Base-by-base conservation (phyloP, 129 eudicot species). In the Dittrichia graveolens region DNA sequence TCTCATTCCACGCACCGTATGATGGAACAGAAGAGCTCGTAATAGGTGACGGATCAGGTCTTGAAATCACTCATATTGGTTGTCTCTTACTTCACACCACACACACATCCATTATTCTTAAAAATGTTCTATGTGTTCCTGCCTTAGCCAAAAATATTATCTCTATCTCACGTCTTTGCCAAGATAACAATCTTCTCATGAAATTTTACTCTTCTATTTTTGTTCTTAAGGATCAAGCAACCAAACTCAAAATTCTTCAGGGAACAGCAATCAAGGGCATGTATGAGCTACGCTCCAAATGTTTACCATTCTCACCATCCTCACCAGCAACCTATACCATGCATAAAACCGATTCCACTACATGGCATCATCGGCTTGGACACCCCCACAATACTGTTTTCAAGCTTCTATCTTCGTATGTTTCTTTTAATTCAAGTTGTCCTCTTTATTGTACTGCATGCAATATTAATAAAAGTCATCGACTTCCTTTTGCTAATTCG, bases 31-130 rank as follows among this genome's bases (percentile, higher is more conserved):
- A 56, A 56, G 39, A 56, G 3, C 63, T 34, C 14, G 41, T 58
- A 58, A 58, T 24, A 9, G 42, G 63, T 58, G 63, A 9, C 7
- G 41, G 63, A 58, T 58, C 42, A 58, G 42, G 63, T 58, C 63
- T 58, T 8, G 2, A 9, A 58, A 58, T 31, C 63, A 58, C 63
- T 58, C 63, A 58, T 31, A 61, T 38, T 38, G 66, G 66, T 61
- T 61, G 66, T 61, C 66, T 61, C 12, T 61, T 61, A 61, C 0
- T 38, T 37, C 66, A 61, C 66, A 61, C 66, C 66, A 38, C 47
- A 61, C 66, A 61, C 66, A 61, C 47, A 8, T 58, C 63, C 7
- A 58, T 58, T 31, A 58, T 58, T 58, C 42, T 31, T 58, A 41
- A 18, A 16, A 43, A 65, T 16, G 70, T 65, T 9, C 15, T 65